Percentiles rank a stretch among this genome's conserved stretches.
Conservation (phyloP, 768 basidiomycete genomes). For the Dendrothele bispora region DNA sequence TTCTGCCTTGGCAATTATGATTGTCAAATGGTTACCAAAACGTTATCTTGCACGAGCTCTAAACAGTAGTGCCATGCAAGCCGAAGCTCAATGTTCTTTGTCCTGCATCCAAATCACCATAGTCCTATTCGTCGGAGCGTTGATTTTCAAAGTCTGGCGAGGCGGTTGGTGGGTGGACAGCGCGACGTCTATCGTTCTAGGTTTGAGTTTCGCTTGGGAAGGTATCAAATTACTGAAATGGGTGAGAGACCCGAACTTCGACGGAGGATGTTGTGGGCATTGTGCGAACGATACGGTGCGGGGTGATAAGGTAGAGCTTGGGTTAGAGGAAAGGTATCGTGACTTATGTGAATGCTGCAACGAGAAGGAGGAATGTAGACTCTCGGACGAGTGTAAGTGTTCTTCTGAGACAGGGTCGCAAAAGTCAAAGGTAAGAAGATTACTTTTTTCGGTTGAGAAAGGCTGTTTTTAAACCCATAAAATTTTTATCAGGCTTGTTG, state of each 20-base stretch:
- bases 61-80: conserved; percentile 43
- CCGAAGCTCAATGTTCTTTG: conserved; percentile 44
- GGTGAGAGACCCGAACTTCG: conserved; percentile 32
- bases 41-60: conserved; percentile 43
- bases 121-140: conserved; percentile 40
- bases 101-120: conserved; percentile 43
- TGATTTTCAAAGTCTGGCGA: conserved; percentile 38
- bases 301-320: neutral
- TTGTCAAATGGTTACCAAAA: conserved; percentile 44
- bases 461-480: neutral
- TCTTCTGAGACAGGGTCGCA: too few species aligned
- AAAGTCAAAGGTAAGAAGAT: neutral
- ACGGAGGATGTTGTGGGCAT: conserved; percentile 36
- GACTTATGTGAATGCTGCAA: neutral
- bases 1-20: conserved; percentile 35
- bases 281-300: conserved; percentile 4
- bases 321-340: neutral
- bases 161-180: conserved; percentile 52
- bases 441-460: neutral
- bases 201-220: conserved; percentile 44
- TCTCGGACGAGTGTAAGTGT: conserved; percentile 1
- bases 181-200: conserved; percentile 41
- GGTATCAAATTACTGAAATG: conserved; percentile 42
- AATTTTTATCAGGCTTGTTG: neutral
- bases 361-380: neutral